phyloP scores from a whole-genome alignment of 176 grass and related monocot species.

The Pharus latifolius region DNA sequence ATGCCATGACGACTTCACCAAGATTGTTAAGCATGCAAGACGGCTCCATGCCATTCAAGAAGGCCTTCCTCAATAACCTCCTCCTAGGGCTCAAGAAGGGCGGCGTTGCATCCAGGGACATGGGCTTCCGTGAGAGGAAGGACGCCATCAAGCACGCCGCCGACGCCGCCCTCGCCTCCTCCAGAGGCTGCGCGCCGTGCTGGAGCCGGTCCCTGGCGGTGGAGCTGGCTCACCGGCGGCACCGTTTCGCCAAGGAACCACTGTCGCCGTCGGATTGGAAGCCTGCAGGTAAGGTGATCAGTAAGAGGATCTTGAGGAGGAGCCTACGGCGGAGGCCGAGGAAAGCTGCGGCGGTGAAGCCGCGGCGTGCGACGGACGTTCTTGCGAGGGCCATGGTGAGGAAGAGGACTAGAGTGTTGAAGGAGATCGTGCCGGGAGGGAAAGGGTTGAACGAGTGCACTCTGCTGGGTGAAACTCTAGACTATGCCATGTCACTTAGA shows the following conservation, averaged over 20 bases:
- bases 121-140: slow-evolving; percentile 43
- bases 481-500: slow-evolving; percentile 56
- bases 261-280: neutral
- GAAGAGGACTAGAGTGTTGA: slow-evolving; percentile 36
- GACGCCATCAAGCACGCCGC: slow-evolving; percentile 40
- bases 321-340: slow-evolving; percentile 6
- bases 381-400: slow-evolving; percentile 37
- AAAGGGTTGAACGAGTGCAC: slow-evolving; percentile 44
- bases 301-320: slow-evolving; percentile 22
- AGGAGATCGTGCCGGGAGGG: slow-evolving; percentile 50
- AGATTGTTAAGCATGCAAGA: slow-evolving; percentile 21
- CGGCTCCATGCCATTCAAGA: slow-evolving; percentile 32
- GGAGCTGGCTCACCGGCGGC: slow-evolving; percentile 16
- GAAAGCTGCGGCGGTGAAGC: neutral
- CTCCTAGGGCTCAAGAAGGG: slow-evolving; percentile 29
- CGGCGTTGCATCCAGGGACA: slow-evolving; percentile 17
- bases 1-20: neutral
- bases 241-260: neutral
- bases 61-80: slow-evolving; percentile 39
- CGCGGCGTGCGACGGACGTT: neutral
- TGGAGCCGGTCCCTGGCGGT: slow-evolving; percentile 38
- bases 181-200: slow-evolving; percentile 25
- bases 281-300: neutral
- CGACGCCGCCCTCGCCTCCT: slow-evolving; percentile 34
- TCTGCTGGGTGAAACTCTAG: slow-evolving; percentile 62